Evolutionary conservation across 129 eudicot genomes (phyloP), one percentile per base, ranked within the genome.

Genomic region (Pseudognaphalium luteoalbum): DNA sequence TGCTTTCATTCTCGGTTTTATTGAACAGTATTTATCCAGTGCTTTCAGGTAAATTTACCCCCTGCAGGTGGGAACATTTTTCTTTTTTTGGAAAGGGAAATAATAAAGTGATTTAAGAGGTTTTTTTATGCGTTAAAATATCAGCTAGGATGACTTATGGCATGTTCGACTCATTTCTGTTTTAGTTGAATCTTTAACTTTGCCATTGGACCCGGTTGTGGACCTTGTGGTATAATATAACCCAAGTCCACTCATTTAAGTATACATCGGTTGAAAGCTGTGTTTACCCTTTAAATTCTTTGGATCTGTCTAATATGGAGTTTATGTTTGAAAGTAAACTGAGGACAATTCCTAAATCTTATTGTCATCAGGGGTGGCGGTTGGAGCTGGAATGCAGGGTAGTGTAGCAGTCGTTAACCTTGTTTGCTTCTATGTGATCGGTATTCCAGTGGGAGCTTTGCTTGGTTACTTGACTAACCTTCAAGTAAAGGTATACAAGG

Each of bases 311-410:
- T 35, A 15, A 35, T 20, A 73, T 25, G 28, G 1, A 25, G 28
- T 25, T 25, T 25, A 25, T 25, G 28, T 25, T 25, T 25, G 28
- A 25, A 25, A 25, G 28, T 25, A 0, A 34, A 32, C 34, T n/a
- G 4, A 32, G 34, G 34, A 32, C 34, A 32, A 32, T 32, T 32
- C 34, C 34, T 60, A 12, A 10, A 19, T 42, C 2, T 25, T 78
- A 59, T 63, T 51, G 14, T 42, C 22, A 71, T 66, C 81, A 92
- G 96, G 96, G 64, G 93, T 89, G 85, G 91, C 97, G 9, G 87
- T 92, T 19, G 97, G 97, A 51, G 91, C 92, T 2, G 97, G 97
- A 51, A 22, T 89, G 86, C 96, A 92, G 66, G 84, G 88, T 22
- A 80, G 75, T 42, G 91, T 89, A 9, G 97, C 97, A 11, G 57